Evolutionary conservation across 257 asterid genomes (phyloP).

Genomic region (Solanum ahanhuiri): DNA sequence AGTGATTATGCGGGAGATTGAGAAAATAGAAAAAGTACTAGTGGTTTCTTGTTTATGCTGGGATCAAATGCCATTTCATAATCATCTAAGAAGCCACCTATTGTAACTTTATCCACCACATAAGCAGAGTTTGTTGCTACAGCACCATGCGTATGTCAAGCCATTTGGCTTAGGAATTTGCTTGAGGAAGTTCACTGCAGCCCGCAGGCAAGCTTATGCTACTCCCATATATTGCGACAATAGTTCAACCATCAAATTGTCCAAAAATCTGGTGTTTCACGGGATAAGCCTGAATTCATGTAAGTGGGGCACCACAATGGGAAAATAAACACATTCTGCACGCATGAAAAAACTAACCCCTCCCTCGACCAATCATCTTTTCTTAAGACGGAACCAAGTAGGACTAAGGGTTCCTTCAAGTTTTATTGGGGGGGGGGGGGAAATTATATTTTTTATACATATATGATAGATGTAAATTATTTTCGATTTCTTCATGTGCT

Average conservation of each 20-base stretch:
- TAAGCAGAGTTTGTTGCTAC: no score
- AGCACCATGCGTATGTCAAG: no score
- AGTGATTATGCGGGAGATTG: background rate
- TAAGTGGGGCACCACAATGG: no score
- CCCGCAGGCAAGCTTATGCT: background rate
- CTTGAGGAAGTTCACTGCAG: background rate
- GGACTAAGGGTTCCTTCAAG: no score
- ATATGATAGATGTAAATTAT: no score
- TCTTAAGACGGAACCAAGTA: no score
- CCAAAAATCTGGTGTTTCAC: background rate
- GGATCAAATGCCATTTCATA: background rate
- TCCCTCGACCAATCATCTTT: no score
- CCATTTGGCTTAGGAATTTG: background rate
- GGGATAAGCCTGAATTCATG: background rate
- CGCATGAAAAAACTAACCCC: no score
- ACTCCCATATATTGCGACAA: background rate
- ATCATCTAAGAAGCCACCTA: background rate
- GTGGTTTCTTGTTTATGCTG: background rate
- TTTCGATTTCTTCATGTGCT: no score
- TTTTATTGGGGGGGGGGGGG: no score
- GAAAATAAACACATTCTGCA: no score
- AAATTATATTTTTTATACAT: no score
- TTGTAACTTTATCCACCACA: background rate
- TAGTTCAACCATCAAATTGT: background rate
- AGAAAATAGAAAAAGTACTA: background rate